A percentile compares a stretch with the other conserved stretches of the same genome.
Evolutionary conservation across 306 rosid species (phyloP).

Genomic region (Phaseolus lunatus): DNA sequence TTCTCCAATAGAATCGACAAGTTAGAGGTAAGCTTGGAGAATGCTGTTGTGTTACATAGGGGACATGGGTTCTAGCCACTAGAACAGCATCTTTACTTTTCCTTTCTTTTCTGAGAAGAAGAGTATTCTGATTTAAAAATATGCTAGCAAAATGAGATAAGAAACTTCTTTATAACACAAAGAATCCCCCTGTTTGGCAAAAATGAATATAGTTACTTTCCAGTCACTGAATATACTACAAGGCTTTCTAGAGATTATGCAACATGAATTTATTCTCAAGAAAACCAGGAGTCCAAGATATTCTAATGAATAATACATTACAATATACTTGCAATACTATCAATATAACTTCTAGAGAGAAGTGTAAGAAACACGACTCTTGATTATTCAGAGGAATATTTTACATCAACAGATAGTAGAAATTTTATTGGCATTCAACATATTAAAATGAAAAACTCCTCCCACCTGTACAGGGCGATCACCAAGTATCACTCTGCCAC

Average conservation of each 20-base stretch:
- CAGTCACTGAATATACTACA: background rate
- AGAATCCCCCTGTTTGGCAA: background rate
- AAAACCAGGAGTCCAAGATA: too few species aligned
- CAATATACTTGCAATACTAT: background rate
- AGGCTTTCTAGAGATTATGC: background rate
- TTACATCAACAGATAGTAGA: background rate
- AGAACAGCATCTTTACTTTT: too few species aligned
- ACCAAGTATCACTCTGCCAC: slow-evolving; percentile 93
- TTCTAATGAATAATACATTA: background rate
- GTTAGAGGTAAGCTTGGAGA: slow-evolving; percentile 6
- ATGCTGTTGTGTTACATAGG: background rate
- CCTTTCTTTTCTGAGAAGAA: background rate
- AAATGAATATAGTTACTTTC: background rate
- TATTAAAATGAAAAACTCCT: slow-evolving; percentile 29
- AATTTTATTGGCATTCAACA: background rate
- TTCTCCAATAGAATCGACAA: slow-evolving; percentile 15
- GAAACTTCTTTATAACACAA: background rate
- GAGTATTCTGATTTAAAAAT: slow-evolving; percentile 15
- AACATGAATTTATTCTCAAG: background rate
- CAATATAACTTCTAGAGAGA: background rate
- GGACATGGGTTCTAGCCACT: background rate
- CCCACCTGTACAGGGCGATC: slow-evolving; percentile 97
- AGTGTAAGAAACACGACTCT: background rate
- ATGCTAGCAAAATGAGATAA: slow-evolving; percentile 17
- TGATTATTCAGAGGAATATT: background rate